These are phyloP conservation scores for Candida silvicultrix DNA, from an alignment of 805 yeast species.

Conservation along the genomic window DNA sequence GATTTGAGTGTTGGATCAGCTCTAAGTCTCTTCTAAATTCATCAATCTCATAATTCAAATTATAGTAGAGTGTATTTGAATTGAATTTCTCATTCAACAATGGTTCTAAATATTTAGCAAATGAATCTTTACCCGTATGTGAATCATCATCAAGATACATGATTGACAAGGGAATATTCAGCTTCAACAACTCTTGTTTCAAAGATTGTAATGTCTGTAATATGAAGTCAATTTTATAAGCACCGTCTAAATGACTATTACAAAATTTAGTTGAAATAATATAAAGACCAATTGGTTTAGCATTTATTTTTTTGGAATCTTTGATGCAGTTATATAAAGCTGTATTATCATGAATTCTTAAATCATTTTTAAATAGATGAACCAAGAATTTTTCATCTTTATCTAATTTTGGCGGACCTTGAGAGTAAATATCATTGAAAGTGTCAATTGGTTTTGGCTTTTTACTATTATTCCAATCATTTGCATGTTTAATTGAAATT, in stretches of 20 bases:
- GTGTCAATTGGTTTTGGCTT: slow-evolving; percentile 13
- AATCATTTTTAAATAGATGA: slow-evolving; percentile 43
- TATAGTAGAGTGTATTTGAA: slow-evolving; percentile 18
- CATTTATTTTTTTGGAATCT: slow-evolving; percentile 22
- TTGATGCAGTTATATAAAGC: slow-evolving; percentile 32
- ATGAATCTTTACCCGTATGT: slow-evolving; percentile 3
- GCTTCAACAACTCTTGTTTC: slow-evolving; percentile 22
- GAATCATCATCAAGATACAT: slow-evolving; percentile 17
- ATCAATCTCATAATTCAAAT: slow-evolving; percentile 31
- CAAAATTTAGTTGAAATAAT: slow-evolving; percentile 34
- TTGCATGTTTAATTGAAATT: slow-evolving; percentile 10
- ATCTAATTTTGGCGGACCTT: not conserved
- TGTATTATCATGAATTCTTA: slow-evolving; percentile 38
- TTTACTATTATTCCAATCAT: slow-evolving; percentile 14
- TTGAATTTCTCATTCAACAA: slow-evolving; percentile 7
- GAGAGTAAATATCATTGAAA: slow-evolving; percentile 4
- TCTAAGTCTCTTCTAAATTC: slow-evolving; percentile 27
- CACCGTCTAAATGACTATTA: slow-evolving; percentile 36
- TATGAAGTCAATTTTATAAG: slow-evolving; percentile 35
- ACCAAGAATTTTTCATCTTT: slow-evolving; percentile 20
- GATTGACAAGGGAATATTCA: slow-evolving; percentile 31
- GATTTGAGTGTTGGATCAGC: slow-evolving; percentile 7
- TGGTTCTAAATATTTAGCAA: slow-evolving; percentile 17
- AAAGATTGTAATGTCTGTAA: slow-evolving; percentile 27
- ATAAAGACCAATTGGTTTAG: slow-evolving; percentile 35